A percentile compares a stretch with the other conserved stretches of the same genome.
phyloP scores from a whole-genome alignment of 495 filamentous ascomycete genomes.

The Aspergillus affinis region DNA sequence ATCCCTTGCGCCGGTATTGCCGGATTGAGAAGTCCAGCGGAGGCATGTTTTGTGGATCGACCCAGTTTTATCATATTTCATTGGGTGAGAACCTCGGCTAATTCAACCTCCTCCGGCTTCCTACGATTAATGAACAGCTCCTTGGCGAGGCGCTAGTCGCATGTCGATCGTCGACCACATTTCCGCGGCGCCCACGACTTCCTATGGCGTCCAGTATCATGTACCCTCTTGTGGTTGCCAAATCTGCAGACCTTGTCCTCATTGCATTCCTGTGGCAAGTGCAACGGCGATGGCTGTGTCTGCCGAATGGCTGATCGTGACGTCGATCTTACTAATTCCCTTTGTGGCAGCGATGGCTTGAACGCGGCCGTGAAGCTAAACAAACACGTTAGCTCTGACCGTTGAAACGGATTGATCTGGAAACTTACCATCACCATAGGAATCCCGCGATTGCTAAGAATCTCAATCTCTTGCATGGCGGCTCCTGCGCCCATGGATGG shows the following conservation, averaged over 20 bases:
- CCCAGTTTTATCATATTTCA: too few relatives aligned
- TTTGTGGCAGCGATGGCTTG: conserved; percentile 16
- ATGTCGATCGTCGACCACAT: not conserved
- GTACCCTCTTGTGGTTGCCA: not conserved
- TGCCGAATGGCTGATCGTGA: conserved; percentile 23
- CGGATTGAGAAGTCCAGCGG: too few relatives aligned
- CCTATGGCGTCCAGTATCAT: not conserved
- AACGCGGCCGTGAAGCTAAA: conserved; percentile 20
- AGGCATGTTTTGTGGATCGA: too few relatives aligned
- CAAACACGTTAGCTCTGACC: not conserved
- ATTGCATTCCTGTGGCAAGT: conserved; percentile 6
- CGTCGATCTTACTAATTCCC: conserved; percentile 15
- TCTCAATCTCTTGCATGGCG: conserved; percentile 90
- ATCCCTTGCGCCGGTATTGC: too few relatives aligned
- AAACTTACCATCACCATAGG: conserved; percentile 18
- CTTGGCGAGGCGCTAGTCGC: too few relatives aligned
- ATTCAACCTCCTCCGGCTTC: too few relatives aligned
- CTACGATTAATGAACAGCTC: too few relatives aligned
- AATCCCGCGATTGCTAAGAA: conserved; percentile 54
- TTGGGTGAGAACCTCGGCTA: too few relatives aligned
- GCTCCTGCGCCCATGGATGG: conserved; percentile 74
- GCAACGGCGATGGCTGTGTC: conserved; percentile 22
- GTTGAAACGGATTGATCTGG: not conserved
- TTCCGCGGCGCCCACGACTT: not conserved
- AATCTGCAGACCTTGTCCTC: too few relatives aligned